These are phyloP conservation scores for Sapria himalayana DNA, from an alignment of 345 rosid genomes.

Conservation along the genomic window DNA sequence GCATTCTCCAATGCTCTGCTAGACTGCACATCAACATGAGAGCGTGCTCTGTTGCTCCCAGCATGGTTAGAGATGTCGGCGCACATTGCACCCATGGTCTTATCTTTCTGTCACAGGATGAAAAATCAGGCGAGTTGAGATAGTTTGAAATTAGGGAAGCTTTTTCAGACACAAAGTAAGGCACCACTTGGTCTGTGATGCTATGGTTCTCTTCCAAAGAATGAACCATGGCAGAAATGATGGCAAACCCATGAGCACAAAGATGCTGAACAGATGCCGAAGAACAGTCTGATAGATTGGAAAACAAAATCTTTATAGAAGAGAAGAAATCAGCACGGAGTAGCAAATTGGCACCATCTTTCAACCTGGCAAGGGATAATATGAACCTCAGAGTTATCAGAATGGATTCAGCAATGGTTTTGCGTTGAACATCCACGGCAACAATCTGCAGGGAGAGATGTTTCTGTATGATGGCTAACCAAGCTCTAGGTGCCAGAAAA, in stretches of 20 bases:
- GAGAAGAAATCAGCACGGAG: conserved; percentile 43
- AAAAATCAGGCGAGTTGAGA: conserved; percentile 49
- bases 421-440: conserved; percentile 46
- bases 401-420: conserved; percentile 21
- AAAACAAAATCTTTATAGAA: conserved; percentile 39
- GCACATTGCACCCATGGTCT: conserved; percentile 39
- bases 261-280: conserved; percentile 36
- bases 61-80: conserved; percentile 39
- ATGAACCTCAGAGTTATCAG: conserved; percentile 46
- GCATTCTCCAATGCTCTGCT: conserved; percentile 44
- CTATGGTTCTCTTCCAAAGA: conserved; percentile 39
- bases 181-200: conserved; percentile 37
- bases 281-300: conserved; percentile 17
- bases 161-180: conserved; percentile 53
- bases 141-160: conserved; percentile 40
- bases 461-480: conserved; percentile 63
- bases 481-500: conserved; percentile 49
- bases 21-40: conserved; percentile 57
- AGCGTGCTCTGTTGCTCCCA: conserved; percentile 73
- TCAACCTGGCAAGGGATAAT: conserved; percentile 51
- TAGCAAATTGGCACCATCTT: conserved; percentile 82
- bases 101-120: conserved; percentile 47
- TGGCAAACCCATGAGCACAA: conserved; percentile 80
- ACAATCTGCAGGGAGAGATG: conserved; percentile 45
- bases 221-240: conserved; percentile 52